Percentiles rank a stretch among this genome's conserved stretches.
phyloP scores from a whole-genome alignment of 768 basidiomycete species.

The Mycena alexandri region DNA sequence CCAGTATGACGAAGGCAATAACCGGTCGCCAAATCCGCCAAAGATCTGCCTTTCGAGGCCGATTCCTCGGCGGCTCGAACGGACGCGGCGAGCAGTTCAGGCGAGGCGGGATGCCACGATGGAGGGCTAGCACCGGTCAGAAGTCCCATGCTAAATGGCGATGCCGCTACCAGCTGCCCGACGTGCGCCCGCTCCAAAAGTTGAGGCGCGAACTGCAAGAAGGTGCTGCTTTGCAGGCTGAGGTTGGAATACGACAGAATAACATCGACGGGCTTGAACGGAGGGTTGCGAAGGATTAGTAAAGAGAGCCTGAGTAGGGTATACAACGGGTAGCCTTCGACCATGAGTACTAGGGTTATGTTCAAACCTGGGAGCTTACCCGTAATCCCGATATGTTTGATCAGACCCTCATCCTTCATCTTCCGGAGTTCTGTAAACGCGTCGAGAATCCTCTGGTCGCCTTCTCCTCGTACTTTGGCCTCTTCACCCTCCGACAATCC shows the following conservation, averaged over 20 bases:
- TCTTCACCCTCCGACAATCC: slow-evolving; percentile 74
- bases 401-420: slow-evolving; percentile 78
- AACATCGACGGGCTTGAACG: slow-evolving; percentile 80
- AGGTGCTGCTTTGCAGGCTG: slow-evolving; percentile 77
- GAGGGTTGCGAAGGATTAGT: slow-evolving; percentile 74
- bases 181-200: slow-evolving; percentile 76
- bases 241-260: slow-evolving; percentile 88
- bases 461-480: slow-evolving; percentile 69
- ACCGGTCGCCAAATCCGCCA: slow-evolving; percentile 80
- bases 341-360: too few relatives aligned
- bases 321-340: slow-evolving; percentile 82
- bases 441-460: slow-evolving; percentile 78
- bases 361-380: slow-evolving; percentile 56
- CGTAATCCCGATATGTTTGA: slow-evolving; percentile 83
- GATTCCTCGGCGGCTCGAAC: slow-evolving; percentile 49
- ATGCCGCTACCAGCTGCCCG: slow-evolving; percentile 78
- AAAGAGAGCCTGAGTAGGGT: slow-evolving; percentile 87
- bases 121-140: slow-evolving; percentile 67
- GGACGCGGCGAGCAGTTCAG: slow-evolving; percentile 58
- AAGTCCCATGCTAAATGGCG: slow-evolving; percentile 89
- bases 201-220: slow-evolving; percentile 66
- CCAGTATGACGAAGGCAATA: slow-evolving; percentile 70
- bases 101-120: slow-evolving; percentile 84
- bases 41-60: slow-evolving; percentile 56
- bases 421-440: slow-evolving; percentile 76